Evolutionary conservation across 2,329 filamentous ascomycete genomes (phyloP).

Genomic region (Xylaria sp.): DNA sequence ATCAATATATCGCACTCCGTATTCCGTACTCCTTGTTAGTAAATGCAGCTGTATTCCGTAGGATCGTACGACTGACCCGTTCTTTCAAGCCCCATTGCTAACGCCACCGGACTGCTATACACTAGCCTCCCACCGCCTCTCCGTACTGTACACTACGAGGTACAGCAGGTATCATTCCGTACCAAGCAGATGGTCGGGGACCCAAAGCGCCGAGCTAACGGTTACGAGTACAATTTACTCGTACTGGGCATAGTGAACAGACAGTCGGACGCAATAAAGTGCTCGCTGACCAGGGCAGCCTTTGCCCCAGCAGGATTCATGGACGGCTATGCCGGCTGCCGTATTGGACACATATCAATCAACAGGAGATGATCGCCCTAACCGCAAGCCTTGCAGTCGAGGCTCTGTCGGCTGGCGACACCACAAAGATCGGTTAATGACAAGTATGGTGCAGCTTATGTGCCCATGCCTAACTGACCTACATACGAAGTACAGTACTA

Average conservation of each 20-base stretch:
- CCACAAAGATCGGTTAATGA: background rate
- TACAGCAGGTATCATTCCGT: too few relatives aligned
- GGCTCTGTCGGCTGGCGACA: background rate
- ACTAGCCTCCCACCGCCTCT: background rate
- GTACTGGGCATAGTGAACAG: background rate
- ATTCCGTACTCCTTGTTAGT: background rate
- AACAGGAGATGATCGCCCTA: background rate
- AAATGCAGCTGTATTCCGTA: background rate
- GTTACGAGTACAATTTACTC: background rate
- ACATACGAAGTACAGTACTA: background rate
- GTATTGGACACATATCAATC: background rate
- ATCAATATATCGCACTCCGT: background rate
- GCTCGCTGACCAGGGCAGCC: background rate
- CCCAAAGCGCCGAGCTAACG: background rate
- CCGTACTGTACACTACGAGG: background rate
- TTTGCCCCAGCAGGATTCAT: background rate
- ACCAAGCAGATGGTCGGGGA: background rate
- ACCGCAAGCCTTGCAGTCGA: background rate
- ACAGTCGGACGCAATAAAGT: background rate
- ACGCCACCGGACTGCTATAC: slow-evolving; percentile 1
- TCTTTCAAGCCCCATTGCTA: background rate
- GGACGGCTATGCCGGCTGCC: background rate
- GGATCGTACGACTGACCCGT: background rate
- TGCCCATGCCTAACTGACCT: background rate
- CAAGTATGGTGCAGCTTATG: background rate